Evolutionary conservation across 495 filamentous ascomycete genomes (phyloP).

Genomic region (Penicillium simplicissimum): DNA sequence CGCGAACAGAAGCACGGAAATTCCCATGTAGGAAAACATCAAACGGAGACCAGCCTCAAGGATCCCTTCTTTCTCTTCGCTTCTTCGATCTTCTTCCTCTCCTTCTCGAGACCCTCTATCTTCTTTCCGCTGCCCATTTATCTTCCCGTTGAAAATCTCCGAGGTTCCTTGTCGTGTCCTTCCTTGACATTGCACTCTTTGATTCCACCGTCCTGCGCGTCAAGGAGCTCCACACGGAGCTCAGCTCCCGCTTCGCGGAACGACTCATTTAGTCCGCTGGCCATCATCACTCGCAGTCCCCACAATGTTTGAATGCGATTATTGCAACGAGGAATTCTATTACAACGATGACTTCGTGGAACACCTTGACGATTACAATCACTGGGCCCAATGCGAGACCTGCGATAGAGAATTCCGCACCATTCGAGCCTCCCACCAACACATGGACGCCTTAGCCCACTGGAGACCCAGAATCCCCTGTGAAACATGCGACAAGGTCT

Average conservation of each 20-base stretch:
- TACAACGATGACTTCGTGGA: slow-evolving; percentile 12
- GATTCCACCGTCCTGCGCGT: not conserved
- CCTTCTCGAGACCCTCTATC: not conserved
- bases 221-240: not conserved
- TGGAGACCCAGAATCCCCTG: slow-evolving; percentile 31
- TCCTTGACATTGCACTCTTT: not conserved
- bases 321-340: not conserved
- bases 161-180: not conserved
- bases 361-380: slow-evolving; percentile 40
- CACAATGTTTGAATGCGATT: not conserved
- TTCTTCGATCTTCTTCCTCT: not conserved
- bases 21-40: not conserved
- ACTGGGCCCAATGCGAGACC: slow-evolving; percentile 37
- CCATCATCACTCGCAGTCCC: not conserved
- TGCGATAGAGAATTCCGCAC: slow-evolving; percentile 33
- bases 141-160: not conserved
- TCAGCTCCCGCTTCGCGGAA: not conserved
- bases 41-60: not conserved
- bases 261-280: not conserved
- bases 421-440: slow-evolving; percentile 27
- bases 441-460: slow-evolving; percentile 41
- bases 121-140: not conserved
- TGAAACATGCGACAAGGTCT: slow-evolving; percentile 37
- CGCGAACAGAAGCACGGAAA: not conserved
- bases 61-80: not conserved